A percentile compares a stretch with the other conserved stretches of the same genome.
Evolutionary conservation across 208 protist genomes (phyloP).

Genomic region (Trypanosoma boissoni): DNA sequence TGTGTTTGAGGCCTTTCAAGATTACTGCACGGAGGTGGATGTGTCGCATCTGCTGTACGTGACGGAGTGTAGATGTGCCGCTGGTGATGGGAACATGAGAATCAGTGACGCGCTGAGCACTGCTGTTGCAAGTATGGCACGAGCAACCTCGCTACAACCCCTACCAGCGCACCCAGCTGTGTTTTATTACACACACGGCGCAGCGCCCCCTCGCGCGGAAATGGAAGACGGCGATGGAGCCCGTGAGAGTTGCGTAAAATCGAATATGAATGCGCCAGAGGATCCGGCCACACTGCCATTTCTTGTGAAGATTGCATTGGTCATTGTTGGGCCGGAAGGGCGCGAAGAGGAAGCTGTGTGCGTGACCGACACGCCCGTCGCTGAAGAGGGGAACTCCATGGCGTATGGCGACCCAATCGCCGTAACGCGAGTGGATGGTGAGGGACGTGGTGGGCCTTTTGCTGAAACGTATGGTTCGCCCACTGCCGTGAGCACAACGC

Average conservation of each 20-base stretch:
- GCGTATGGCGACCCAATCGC: no score
- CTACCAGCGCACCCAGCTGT: conserved; percentile 20
- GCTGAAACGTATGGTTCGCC: no score
- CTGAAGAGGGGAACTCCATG: neutral
- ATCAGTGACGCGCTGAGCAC: conserved; percentile 8
- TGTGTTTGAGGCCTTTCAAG: conserved; percentile 30
- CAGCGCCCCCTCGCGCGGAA: no score
- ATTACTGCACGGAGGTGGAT: conserved; percentile 65
- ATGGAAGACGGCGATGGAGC: no score
- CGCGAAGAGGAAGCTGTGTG: conserved; percentile 1
- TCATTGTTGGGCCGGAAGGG: conserved; percentile 16
- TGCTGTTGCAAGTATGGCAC: conserved; percentile 19
- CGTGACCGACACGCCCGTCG: neutral
- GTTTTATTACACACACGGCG: conserved; percentile 17
- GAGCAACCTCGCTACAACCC: conserved; percentile 17
- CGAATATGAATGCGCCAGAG: neutral
- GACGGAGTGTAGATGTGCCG: conserved; percentile 15
- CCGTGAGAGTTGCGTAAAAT: no score
- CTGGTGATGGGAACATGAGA: neutral
- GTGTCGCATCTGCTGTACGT: conserved; percentile 63
- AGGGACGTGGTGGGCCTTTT: no score
- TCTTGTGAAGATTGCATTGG: conserved; percentile 22
- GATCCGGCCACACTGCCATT: conserved; percentile 11
- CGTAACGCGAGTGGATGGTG: no score
- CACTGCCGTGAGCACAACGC: no score